Evolutionary conservation across 2,329 filamentous ascomycete species (phyloP).

Genomic region (Fusarium sp.): DNA sequence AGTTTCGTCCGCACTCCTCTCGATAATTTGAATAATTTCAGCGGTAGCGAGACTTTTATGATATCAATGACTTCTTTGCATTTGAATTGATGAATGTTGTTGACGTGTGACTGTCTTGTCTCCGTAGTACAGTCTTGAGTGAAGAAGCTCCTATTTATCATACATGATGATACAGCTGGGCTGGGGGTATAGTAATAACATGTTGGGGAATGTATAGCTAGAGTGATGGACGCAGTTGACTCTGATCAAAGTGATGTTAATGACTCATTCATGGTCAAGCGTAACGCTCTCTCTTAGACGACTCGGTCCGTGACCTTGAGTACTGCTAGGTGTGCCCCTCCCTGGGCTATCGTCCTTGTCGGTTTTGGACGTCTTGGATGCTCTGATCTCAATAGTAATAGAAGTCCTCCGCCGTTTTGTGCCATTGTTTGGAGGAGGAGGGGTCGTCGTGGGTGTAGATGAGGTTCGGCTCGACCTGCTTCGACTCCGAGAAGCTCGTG

Average conservation of each 20-base stretch:
- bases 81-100: not conserved
- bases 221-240: not conserved
- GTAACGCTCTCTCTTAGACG: conserved; percentile 23
- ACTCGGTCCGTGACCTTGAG: conserved; percentile 19
- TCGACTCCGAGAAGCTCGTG: conserved; percentile 14
- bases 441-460: conserved; percentile 4
- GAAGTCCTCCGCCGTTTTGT: conserved; percentile 17
- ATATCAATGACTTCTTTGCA: conserved; percentile 27
- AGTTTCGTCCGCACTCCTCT: conserved; percentile 17
- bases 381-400: conserved; percentile 22
- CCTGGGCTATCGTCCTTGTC: conserved; percentile 1
- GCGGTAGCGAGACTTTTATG: conserved; percentile 19
- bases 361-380: conserved; percentile 17
- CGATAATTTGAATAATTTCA: conserved; percentile 6
- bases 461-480: conserved; percentile 5
- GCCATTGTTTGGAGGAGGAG: not conserved
- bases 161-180: not conserved
- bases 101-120: not conserved
- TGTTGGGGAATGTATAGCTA: not conserved
- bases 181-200: not conserved
- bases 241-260: not conserved
- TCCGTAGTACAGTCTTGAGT: not conserved
- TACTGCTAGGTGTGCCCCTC: not conserved
- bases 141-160: not conserved
- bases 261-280: conserved; percentile 6